Percentiles rank a stretch among this genome's conserved stretches.
These are phyloP conservation scores for Dactylellina sp. DNA, from an alignment of 2,329 filamentous ascomycete genomes.

Conservation along the genomic window DNA sequence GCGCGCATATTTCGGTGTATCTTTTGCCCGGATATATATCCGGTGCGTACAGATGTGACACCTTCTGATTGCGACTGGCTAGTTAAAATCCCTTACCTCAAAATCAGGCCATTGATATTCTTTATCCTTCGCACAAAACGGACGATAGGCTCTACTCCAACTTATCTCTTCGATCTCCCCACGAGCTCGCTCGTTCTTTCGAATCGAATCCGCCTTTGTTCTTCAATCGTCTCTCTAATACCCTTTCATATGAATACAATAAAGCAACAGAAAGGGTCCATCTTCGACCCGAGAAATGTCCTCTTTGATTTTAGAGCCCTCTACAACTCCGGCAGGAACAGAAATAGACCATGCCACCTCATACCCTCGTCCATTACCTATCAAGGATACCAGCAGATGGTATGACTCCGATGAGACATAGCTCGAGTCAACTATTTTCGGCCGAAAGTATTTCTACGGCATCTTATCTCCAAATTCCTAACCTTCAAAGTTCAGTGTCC, in stretches of 20 bases:
- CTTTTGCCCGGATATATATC: no score
- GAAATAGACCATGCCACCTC: conserved; percentile 12
- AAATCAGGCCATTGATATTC: no score
- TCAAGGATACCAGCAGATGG: neutral
- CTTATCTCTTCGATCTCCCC: conserved; percentile 1
- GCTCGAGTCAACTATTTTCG: neutral
- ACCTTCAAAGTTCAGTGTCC: conserved; percentile 27
- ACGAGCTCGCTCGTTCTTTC: conserved; percentile 6
- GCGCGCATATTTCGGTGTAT: no score
- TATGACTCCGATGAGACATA: neutral
- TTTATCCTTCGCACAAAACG: neutral
- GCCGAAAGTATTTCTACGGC: neutral
- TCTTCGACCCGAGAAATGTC: no score
- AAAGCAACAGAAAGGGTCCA: no score
- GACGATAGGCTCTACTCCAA: conserved; percentile 23
- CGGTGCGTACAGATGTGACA: conserved; percentile 12
- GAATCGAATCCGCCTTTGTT: no score
- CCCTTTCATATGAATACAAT: no score
- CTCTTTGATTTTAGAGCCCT: conserved; percentile 1
- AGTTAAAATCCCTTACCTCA: conserved; percentile 10
- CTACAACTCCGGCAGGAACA: conserved; percentile 13
- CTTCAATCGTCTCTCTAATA: no score
- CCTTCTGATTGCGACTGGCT: conserved; percentile 14
- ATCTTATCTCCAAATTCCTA: conserved; percentile 8
- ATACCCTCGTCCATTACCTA: neutral